These are phyloP conservation scores for Aplosporella prunicola DNA, from an alignment of 2,329 filamentous ascomycete genomes.

Conservation along the genomic window DNA sequence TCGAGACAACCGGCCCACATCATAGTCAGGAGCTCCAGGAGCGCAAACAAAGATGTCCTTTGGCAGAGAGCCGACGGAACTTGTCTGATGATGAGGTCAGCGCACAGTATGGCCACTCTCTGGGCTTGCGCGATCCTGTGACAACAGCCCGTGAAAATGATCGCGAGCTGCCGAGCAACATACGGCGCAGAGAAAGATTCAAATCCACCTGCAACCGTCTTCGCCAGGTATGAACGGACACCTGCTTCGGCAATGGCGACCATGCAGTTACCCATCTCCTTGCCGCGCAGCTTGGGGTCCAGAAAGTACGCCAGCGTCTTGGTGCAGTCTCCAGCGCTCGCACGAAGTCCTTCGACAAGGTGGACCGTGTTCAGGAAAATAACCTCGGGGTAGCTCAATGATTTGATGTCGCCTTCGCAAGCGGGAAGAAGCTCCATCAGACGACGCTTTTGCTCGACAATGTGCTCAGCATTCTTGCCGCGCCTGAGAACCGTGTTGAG, in stretches of 20 bases:
- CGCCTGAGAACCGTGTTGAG: conserved; percentile 86
- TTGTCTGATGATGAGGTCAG: conserved; percentile 73
- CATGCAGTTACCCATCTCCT: conserved; percentile 55
- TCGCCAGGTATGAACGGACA: conserved; percentile 68
- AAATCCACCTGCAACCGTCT: conserved; percentile 60
- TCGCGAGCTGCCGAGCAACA: conserved; percentile 77
- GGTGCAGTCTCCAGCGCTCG: conserved; percentile 79
- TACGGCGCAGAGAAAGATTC: conserved; percentile 83
- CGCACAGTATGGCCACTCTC: conserved; percentile 71
- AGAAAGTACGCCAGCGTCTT: conserved; percentile 85
- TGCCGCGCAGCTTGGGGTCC: conserved; percentile 67
- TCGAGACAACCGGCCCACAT: conserved; percentile 96
- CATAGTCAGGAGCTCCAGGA: conserved; percentile 82
- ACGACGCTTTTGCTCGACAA: conserved; percentile 69
- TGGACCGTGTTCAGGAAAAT: conserved; percentile 89
- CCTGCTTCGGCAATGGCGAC: conserved; percentile 56
- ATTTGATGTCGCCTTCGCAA: conserved; percentile 68
- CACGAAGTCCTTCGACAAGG: conserved; percentile 79
- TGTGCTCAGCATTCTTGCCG: conserved; percentile 71
- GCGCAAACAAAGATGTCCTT: conserved; percentile 78
- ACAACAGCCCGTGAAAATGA: conserved; percentile 80
- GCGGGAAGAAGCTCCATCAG: conserved; percentile 65
- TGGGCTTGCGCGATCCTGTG: conserved; percentile 90
- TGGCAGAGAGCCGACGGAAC: conserved; percentile 88
- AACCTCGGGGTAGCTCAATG: conserved; percentile 77